Evolutionary conservation across 2,329 filamentous ascomycete genomes (phyloP).

Genomic region (Apiospora saccharicola): DNA sequence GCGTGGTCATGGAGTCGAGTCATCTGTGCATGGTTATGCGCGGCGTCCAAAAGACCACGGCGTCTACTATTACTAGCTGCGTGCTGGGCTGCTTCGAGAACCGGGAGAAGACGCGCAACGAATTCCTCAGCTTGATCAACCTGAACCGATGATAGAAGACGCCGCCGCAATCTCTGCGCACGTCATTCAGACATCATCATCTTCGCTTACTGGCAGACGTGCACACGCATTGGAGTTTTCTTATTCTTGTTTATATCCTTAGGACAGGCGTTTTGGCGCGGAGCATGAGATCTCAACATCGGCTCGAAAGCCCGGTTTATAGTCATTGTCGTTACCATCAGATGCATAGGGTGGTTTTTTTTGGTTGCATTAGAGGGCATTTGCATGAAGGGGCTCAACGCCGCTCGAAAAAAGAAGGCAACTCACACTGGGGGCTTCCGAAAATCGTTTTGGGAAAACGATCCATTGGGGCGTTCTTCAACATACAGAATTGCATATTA

Average conservation of each 20-base stretch:
- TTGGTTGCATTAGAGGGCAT: constrained; percentile 18
- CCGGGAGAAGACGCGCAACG: constrained; percentile 91
- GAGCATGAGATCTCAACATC: constrained; percentile 32
- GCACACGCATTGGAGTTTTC: background rate
- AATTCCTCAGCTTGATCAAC: constrained; percentile 84
- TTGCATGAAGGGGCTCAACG: constrained; percentile 23
- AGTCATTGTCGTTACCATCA: background rate
- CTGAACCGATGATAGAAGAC: constrained; percentile 54
- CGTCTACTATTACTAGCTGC: constrained; percentile 92
- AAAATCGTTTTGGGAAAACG: background rate
- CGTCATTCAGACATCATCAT: no score
- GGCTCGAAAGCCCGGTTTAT: constrained; percentile 32
- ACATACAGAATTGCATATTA: constrained; percentile 18
- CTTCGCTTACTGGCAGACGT: background rate
- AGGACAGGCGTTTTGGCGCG: constrained; percentile 26
- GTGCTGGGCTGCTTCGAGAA: constrained; percentile 96
- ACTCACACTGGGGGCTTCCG: background rate
- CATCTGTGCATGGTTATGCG: constrained; percentile 99
- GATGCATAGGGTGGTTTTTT: constrained; percentile 3
- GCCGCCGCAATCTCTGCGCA: background rate
- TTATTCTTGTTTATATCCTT: constrained; percentile 20
- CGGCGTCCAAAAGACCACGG: constrained; percentile 90
- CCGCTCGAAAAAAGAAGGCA: background rate
- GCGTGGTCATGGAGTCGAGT: constrained; percentile 95
- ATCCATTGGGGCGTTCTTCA: constrained; percentile 9